Evolutionary conservation across 1,139 yeast species (phyloP), one percentile per base, ranked within the genome.

Genomic region (Kodamaea sp.): DNA sequence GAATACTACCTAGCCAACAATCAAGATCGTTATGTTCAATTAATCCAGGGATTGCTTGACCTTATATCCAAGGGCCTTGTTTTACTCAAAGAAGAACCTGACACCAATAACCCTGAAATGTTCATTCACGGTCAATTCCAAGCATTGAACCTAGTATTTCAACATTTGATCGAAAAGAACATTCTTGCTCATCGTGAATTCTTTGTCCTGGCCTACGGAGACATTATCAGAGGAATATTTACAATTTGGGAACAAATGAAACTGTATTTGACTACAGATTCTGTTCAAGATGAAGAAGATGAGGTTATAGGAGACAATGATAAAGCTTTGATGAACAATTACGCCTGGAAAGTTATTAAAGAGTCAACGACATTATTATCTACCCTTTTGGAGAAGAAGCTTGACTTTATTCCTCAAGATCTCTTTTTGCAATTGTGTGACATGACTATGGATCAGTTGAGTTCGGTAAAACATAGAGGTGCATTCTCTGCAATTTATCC

Each of bases 401-500:
- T 14, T n/a, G 7, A 26, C n/a, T 26, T 15, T 12, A 13, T 41
- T 4, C 18, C 29, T 4, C 22, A 26, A 1, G 31, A 34, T 7
- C 24, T 7, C 28, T 60, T 53, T 28, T 30, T 52, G 8, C 30
- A 38, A 4, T 49, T 58, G 21, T 47, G 61, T 23, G 69, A 73
- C 1, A 50, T 83, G 9, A 60, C 86, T 5, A 69, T 82, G 38
- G 73, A 68, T 9, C 95, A 90, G 53, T 61, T 90, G 28, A 74
- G 87, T 3, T 70, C 78, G 0, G 83, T 89, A 6, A 79, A 89
- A 33, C 97, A 92, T 50, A 73, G 95, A 42, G 97, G 97, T 23
- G 96, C 97, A 0, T 85, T 90, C 43, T 82, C 95, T 3, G 80
- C 97, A 0, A 83, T 89, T 0, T 81, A 85, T 44, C 95, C 96